phyloP scores from a whole-genome alignment of 2,329 filamentous ascomycete genomes.

The Zymoseptoria crescenta region DNA sequence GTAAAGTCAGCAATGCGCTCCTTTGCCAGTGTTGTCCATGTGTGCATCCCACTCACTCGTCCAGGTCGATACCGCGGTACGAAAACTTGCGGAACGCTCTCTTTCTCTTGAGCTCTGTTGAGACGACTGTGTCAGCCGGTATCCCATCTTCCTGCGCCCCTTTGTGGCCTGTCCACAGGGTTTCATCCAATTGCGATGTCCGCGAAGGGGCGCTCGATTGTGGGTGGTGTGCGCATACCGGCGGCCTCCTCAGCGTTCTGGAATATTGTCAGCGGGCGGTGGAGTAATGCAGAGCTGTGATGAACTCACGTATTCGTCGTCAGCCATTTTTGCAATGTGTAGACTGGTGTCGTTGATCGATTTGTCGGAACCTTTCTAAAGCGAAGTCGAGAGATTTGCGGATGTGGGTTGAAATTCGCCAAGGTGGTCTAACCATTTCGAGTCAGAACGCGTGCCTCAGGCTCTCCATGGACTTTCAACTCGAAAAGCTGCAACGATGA shows the following conservation, averaged over 20 bases:
- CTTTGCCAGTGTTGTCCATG: constrained; percentile 2
- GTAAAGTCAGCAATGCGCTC: constrained; percentile 9
- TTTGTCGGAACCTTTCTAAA: neutral
- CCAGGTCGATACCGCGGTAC: constrained; percentile 98
- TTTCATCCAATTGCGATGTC: constrained; percentile 28
- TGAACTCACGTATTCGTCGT: constrained; percentile 75
- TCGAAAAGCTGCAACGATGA: no score
- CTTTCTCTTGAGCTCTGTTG: constrained; percentile 92
- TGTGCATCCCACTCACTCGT: constrained; percentile 65
- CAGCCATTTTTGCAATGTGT: constrained; percentile 62
- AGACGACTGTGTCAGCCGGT: constrained; percentile 27
- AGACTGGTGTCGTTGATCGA: constrained; percentile 20
- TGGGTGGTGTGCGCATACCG: constrained; percentile 43
- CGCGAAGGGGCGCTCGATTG: constrained; percentile 20
- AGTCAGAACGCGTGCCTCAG: neutral
- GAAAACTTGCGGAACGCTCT: constrained; percentile 99
- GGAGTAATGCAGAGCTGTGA: neutral
- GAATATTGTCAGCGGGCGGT: constrained; percentile 21
- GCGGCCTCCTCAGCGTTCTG: constrained; percentile 97
- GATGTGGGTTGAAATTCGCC: neutral
- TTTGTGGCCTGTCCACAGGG: constrained; percentile 37
- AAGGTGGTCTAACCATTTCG: neutral
- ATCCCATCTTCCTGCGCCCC: constrained; percentile 33
- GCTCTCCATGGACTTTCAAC: neutral
- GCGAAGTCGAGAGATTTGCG: neutral